These are phyloP conservation scores for Yueomyces sp. DNA, from an alignment of 805 yeast genomes.

Conservation along the genomic window DNA sequence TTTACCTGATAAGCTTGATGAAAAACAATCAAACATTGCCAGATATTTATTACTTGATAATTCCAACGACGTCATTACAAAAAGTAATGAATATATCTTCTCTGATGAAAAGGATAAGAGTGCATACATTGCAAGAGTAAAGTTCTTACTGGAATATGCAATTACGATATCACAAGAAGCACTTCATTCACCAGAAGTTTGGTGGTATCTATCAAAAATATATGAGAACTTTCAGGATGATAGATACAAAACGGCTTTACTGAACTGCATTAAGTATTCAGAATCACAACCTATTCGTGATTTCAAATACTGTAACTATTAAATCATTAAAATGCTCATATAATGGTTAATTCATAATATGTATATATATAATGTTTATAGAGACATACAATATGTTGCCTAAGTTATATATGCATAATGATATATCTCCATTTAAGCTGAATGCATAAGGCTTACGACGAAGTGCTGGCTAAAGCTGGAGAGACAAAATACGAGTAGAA, in stretches of 20 bases:
- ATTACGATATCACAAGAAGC: constrained; percentile 29
- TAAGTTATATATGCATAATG: too few species aligned
- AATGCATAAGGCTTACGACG: too few species aligned
- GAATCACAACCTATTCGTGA: constrained; percentile 43
- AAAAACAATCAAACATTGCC: background rate
- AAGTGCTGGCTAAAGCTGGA: too few species aligned
- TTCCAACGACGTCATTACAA: background rate
- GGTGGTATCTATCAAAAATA: constrained; percentile 53
- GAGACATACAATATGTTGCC: too few species aligned
- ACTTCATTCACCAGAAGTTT: constrained; percentile 40
- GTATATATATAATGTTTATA: too few species aligned
- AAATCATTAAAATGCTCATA: background rate
- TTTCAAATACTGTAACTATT: constrained; percentile 19
- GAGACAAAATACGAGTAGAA: constrained; percentile 29
- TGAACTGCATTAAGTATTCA: constrained; percentile 54
- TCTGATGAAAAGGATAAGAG: constrained; percentile 41
- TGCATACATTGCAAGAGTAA: constrained; percentile 48
- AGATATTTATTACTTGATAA: background rate
- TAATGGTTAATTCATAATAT: too few species aligned
- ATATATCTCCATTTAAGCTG: too few species aligned
- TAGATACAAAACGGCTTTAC: constrained; percentile 35
- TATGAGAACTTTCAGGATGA: constrained; percentile 48
- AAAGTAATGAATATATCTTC: constrained; percentile 21
- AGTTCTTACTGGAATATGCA: constrained; percentile 26
- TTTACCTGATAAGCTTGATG: constrained; percentile 9